phyloP scores from a whole-genome alignment of 2,329 filamentous ascomycete species.

The Emericellopsis cladophorae region DNA sequence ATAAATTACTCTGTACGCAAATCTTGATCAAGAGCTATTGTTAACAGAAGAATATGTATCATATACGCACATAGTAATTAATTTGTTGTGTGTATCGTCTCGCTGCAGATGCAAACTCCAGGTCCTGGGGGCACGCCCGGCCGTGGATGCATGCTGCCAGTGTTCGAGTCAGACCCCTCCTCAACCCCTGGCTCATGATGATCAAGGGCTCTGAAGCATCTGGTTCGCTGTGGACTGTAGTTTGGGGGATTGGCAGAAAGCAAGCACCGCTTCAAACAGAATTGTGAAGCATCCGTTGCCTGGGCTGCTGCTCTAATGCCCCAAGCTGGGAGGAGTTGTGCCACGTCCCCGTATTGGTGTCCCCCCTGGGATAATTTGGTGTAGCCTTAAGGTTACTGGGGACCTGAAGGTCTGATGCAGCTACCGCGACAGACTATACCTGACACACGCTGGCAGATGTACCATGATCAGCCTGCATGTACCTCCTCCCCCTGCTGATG shows the following conservation, averaged over 20 bases:
- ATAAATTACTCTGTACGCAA: too few species aligned
- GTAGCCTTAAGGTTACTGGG: neutral
- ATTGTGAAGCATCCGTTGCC: neutral
- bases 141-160: too few species aligned
- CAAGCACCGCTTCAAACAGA: slow-evolving; percentile 2
- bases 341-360: neutral
- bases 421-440: neutral
- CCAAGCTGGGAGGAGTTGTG: neutral
- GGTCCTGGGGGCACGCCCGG: too few species aligned
- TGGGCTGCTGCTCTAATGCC: neutral
- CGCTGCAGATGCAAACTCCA: too few species aligned
- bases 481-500: neutral
- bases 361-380: slow-evolving; percentile 1
- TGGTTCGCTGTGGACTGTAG: neutral
- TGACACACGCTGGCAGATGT: neutral
- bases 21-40: too few species aligned
- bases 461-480: neutral
- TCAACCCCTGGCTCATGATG: neutral
- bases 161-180: neutral
- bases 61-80: too few species aligned
- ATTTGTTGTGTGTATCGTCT: too few species aligned
- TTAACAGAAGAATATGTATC: too few species aligned
- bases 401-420: neutral
- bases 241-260: neutral
- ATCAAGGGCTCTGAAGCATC: neutral